A percentile compares a stretch with the other conserved stretches of the same genome.
These are phyloP conservation scores for Peronospora belbahrii DNA, from an alignment of 352 stramenopile species.

Conservation along the genomic window DNA sequence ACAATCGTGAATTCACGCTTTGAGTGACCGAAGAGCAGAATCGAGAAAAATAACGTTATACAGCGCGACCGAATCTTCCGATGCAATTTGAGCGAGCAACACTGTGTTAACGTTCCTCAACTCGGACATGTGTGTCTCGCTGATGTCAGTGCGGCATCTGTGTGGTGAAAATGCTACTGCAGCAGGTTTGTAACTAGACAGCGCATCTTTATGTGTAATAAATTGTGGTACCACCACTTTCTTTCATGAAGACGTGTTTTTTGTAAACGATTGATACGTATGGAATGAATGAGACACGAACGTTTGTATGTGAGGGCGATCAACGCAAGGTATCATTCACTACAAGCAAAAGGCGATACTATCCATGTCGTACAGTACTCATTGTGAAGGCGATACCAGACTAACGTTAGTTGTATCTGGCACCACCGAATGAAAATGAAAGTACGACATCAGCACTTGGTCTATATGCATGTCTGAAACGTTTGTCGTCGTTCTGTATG, in stretches of 20 bases:
- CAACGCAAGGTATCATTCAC: background rate
- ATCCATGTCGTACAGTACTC: no score
- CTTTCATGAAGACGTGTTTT: background rate
- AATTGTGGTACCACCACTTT: background rate
- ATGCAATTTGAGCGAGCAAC: background rate
- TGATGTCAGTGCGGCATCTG: background rate
- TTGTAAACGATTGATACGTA: background rate
- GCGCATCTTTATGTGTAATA: background rate
- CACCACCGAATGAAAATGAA: no score
- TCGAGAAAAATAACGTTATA: background rate
- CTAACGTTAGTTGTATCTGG: no score
- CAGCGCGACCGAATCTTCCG: no score
- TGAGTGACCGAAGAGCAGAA: background rate
- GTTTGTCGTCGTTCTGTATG: no score
- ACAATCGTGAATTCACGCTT: conserved; percentile 25
- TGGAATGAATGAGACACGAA: background rate
- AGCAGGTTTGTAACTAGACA: background rate
- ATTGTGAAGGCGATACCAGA: no score
- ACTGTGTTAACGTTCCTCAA: background rate
- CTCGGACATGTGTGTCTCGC: background rate
- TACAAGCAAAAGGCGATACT: background rate
- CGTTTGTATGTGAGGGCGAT: background rate
- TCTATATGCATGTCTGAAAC: no score
- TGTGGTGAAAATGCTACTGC: background rate
- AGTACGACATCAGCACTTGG: no score